phyloP scores from a whole-genome alignment of 208 protist genomes.

The Trypanosomatidae sp. region DNA sequence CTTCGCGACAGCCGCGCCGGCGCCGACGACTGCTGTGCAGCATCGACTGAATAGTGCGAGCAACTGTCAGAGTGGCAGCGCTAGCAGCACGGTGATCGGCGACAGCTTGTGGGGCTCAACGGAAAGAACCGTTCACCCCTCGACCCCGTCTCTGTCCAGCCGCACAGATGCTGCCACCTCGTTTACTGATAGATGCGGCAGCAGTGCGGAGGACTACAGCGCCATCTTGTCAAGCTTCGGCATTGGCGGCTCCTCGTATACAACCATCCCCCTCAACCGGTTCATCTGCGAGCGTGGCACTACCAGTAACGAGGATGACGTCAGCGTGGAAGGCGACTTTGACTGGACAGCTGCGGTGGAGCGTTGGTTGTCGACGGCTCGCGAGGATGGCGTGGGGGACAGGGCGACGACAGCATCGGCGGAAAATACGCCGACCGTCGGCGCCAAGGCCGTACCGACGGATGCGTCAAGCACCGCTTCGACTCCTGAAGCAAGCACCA shows the following conservation, averaged over 20 bases:
- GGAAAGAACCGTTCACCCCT: conserved; percentile 1
- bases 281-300: conserved; percentile 15
- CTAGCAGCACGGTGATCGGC: conserved; percentile 8
- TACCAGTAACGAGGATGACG: conserved; percentile 15
- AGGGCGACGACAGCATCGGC: neutral
- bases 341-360: conserved; percentile 40
- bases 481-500: neutral
- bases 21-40: conserved; percentile 30
- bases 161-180: neutral
- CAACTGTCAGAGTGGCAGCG: conserved; percentile 2
- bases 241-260: conserved; percentile 28
- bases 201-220: conserved; percentile 21
- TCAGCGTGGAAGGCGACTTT: conserved; percentile 9
- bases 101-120: conserved; percentile 27
- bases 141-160: conserved; percentile 7
- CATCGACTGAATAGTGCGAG: conserved; percentile 3
- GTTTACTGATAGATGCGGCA: neutral
- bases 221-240: conserved; percentile 28
- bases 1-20: conserved; percentile 2
- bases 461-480: neutral
- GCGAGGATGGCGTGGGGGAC: conserved; percentile 7
- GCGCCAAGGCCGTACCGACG: neutral
- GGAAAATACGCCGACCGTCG: neutral
- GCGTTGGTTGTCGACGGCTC: conserved; percentile 32
- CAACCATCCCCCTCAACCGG: conserved; percentile 20